Base-by-base conservation (phyloP, 345 rosid species). In the Eucalyptus sp. region DNA sequence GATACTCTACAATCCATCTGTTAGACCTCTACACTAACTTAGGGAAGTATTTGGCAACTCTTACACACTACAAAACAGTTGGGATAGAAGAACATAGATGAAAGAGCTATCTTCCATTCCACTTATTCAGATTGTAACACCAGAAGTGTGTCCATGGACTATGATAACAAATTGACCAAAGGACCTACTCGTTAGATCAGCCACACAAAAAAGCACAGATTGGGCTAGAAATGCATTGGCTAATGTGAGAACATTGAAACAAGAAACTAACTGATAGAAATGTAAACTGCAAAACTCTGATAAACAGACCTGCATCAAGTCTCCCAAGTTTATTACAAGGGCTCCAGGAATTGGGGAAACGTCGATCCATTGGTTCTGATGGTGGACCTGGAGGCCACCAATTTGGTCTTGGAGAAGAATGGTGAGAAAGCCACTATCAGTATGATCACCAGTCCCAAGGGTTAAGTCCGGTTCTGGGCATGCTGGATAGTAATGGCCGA, bases 401-500 rank as follows among this genome's bases (percentile, higher is more conserved):
- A 90, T 80, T 25, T 90, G 88, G 85, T 91, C 93, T 89, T 92
- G 93, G 15, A 90, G 90, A 51, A 93, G 91, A 46, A 93, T 49
- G 5, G 93, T 91, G 18, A 92, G 43, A 84, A 90, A 92, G 43
- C 64, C 52, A 15, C 37, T 79, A 76, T 92, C 93, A 3, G 93
- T 27, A 76, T 93, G 95, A 20, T 80, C 90, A 86, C 44, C 80
- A 8, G 64, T 46, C n/a, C 94, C 94, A 48, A 91, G 18, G 13
- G 94, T 90, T 41, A 91, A 33, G 29, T 91, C 92, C 12, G 93
- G 95, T 27, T 94, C 84, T 2, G 94, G 95, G 60, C 95, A 94
- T 25, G 93, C 81, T 16, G 95, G 93, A 37, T 93, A 94, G 86
- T 91, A 93, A 71, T 92, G 92, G 62, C 93, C 81, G 1, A 84